Percentiles rank a stretch among this genome's conserved stretches.
Conservation (phyloP, 805 yeast species). For the Kuraishia ogatae region DNA sequence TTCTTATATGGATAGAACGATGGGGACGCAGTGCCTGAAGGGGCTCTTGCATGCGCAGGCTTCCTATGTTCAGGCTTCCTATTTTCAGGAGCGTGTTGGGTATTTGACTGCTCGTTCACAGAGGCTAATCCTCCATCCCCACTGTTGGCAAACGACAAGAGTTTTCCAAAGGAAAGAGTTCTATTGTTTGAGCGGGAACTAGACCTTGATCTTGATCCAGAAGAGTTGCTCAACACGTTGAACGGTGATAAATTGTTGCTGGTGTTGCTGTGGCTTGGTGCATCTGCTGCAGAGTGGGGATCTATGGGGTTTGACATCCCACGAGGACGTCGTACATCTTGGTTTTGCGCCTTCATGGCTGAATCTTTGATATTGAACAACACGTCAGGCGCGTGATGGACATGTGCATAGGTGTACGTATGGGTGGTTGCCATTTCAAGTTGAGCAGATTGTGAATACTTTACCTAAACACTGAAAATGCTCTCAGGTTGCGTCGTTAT, state of each 20-base stretch:
- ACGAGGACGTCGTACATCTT: not conserved
- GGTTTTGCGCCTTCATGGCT: not conserved
- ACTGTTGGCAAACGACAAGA: conserved; percentile 28
- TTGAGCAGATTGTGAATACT: not conserved
- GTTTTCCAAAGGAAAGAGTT: conserved; percentile 24
- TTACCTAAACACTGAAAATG: too few relatives aligned
- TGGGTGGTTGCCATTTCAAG: not conserved
- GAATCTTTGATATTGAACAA: not conserved
- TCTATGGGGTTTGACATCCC: not conserved
- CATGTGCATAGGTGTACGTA: not conserved
- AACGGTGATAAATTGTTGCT: not conserved
- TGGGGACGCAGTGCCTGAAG: not conserved
- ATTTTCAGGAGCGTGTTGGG: not conserved
- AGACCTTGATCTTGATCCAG: conserved; percentile 11
- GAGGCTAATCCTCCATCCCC: not conserved
- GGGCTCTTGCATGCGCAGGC: not conserved
- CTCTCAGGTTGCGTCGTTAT: too few relatives aligned
- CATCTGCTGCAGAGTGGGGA: not conserved
- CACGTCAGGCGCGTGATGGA: not conserved
- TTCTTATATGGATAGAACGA: not conserved
- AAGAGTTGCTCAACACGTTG: not conserved
- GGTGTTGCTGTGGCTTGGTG: not conserved
- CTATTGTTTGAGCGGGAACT: conserved; percentile 32
- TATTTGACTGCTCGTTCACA: not conserved
- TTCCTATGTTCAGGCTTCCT: conserved; percentile 1